Percentiles rank a stretch among this genome's conserved stretches.
These are phyloP conservation scores for Pseudocercospora musae DNA, from an alignment of 2,329 filamentous ascomycete species.

Conservation along the genomic window DNA sequence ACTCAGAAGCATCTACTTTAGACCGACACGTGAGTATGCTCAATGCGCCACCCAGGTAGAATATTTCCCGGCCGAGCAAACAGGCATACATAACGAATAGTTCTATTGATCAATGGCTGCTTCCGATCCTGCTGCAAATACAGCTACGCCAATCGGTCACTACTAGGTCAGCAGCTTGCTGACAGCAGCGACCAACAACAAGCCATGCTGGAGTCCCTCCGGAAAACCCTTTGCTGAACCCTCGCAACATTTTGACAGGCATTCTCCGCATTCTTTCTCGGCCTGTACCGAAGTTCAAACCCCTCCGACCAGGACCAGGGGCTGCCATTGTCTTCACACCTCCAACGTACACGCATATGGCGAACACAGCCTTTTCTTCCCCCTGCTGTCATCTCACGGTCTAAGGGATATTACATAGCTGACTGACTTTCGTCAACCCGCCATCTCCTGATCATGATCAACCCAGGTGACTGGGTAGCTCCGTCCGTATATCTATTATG, in stretches of 20 bases:
- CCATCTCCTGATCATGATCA: slow-evolving; percentile 11
- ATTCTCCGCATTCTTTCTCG: slow-evolving; percentile 16
- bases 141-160: neutral
- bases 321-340: neutral
- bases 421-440: slow-evolving; percentile 4
- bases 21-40: too few species aligned
- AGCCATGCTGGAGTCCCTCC: neutral
- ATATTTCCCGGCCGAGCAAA: too few species aligned
- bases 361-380: neutral
- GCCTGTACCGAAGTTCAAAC: slow-evolving; percentile 2
- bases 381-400: neutral
- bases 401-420: neutral
- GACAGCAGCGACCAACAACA: neutral
- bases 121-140: too few species aligned
- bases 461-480: slow-evolving; percentile 5
- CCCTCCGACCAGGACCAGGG: slow-evolving; percentile 4
- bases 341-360: neutral
- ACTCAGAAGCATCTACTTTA: too few species aligned
- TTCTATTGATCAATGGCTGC: too few species aligned
- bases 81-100: too few species aligned
- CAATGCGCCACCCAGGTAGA: too few species aligned
- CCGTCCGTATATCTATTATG: neutral
- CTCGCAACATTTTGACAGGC: slow-evolving; percentile 1
- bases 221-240: neutral
- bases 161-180: neutral